Evolutionary conservation across 2,329 filamentous ascomycete genomes (phyloP).

Genomic region (Dothideomycetidae sp.): DNA sequence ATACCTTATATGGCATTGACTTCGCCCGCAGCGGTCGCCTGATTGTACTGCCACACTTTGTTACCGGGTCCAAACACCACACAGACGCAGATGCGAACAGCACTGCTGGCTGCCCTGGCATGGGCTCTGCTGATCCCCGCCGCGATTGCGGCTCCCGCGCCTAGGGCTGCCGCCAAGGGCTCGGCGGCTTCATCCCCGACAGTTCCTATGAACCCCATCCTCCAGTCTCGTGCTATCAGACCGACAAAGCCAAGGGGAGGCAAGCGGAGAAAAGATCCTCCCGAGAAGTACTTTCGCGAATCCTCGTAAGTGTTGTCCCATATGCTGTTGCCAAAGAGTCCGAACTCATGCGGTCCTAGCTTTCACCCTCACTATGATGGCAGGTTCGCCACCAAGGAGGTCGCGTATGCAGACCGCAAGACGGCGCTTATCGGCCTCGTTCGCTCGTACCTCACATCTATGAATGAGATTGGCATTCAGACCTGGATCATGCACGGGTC

Average conservation of each 20-base stretch:
- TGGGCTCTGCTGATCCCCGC: background rate
- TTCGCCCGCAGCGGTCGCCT: background rate
- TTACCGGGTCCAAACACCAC: too few species aligned
- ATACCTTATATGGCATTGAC: background rate
- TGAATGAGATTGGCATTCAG: constrained; percentile 41
- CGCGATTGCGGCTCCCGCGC: background rate
- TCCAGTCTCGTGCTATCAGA: background rate
- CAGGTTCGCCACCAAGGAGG: constrained; percentile 34
- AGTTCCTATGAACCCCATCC: background rate
- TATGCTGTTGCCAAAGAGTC: background rate
- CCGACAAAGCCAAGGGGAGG: too few species aligned
- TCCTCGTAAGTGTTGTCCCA: constrained; percentile 26
- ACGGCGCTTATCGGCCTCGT: constrained; percentile 38
- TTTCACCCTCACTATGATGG: constrained; percentile 45
- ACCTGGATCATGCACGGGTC: constrained; percentile 52
- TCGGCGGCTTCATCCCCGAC: background rate
- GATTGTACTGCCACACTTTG: too few species aligned
- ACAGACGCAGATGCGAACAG: background rate
- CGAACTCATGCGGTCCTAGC: constrained; percentile 17
- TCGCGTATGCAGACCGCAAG: constrained; percentile 34
- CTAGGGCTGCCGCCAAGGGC: background rate
- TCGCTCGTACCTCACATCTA: constrained; percentile 41
- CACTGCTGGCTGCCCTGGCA: background rate
- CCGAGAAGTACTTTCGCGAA: constrained; percentile 40
- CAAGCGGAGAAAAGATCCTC: constrained; percentile 15